Evolutionary conservation across 345 rosid species (phyloP), one percentile per base, ranked within the genome.

Genomic region (Carallia pectinifolia): DNA sequence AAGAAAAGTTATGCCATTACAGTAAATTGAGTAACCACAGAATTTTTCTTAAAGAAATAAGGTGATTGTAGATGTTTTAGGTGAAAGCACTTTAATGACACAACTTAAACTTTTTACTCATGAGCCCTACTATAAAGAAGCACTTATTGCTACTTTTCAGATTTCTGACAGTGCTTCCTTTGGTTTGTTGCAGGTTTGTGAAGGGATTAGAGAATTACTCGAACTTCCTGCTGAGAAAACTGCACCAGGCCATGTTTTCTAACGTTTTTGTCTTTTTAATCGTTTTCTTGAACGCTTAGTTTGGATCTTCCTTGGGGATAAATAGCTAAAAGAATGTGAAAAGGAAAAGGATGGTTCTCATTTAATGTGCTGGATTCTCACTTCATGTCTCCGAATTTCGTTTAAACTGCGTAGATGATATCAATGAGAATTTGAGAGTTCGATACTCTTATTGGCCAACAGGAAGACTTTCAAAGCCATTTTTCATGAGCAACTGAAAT

Each of bases 171-270:
- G 4, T 30, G 2, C 29, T 13, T 56, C 12, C 1, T 44, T 56
- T 27, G 60, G 34, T 30, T 56, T 33, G 60, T 10, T 23, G 60
- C 31, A 56, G 60, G 60, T 56, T 30, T 56, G 60, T 56, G 60
- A 56, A 56, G 60, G 60, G 31, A 56, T 56, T 30, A 16, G 60
- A 13, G 60, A 56, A 56, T 56, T 56, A 56, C 60, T 56, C 29
- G 33, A 19, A 15, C 60, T 56, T 56, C 60, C 60, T 23, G 60
- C 29, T 27, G 60, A 56, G 31, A 56, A 56, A 27, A 19, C 60
- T 56, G 31, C 16, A 56, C 34, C 60, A 27, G 60, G 60, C 31
- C 34, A 10, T 2, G 34, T 56, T 27, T 56, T 56, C 31, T 56
- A 27, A 56, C 60, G 33, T 56, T 6, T 5, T 16, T 13, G n/a